These are phyloP conservation scores for Pseudofabraea citricarpa DNA, from an alignment of 2,329 filamentous ascomycete species.

Conservation along the genomic window DNA sequence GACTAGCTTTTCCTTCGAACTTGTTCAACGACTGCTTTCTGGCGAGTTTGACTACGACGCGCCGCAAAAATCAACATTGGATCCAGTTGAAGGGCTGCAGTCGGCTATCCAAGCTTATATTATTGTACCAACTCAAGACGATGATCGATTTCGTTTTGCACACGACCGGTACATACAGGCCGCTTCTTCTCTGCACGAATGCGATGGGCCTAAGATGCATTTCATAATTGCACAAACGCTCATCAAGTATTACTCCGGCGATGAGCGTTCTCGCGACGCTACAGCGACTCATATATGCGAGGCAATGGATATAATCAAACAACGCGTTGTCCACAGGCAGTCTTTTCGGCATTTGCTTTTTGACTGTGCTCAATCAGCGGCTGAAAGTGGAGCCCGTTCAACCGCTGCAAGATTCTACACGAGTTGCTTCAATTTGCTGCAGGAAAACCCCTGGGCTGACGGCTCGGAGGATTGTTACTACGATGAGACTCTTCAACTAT, in stretches of 20 bases:
- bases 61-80: neutral
- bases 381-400: slow-evolving; percentile 76
- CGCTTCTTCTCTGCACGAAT: slow-evolving; percentile 64
- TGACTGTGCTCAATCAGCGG: slow-evolving; percentile 71
- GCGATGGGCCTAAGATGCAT: slow-evolving; percentile 75
- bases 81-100: slow-evolving; percentile 71
- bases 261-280: slow-evolving; percentile 62
- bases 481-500: slow-evolving; percentile 76
- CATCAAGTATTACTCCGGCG: slow-evolving; percentile 62
- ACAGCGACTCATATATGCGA: slow-evolving; percentile 79
- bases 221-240: slow-evolving; percentile 82
- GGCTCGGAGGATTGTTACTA: slow-evolving; percentile 69
- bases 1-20: slow-evolving; percentile 74
- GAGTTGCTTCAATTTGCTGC: slow-evolving; percentile 72
- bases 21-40: slow-evolving; percentile 72
- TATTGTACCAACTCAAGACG: slow-evolving; percentile 74
- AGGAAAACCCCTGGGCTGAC: slow-evolving; percentile 73
- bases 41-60: slow-evolving; percentile 61
- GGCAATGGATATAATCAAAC: slow-evolving; percentile 69
- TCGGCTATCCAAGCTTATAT: slow-evolving; percentile 75
- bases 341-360: slow-evolving; percentile 68
- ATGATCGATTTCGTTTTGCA: slow-evolving; percentile 82
- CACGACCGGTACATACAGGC: slow-evolving; percentile 85
- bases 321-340: slow-evolving; percentile 52
- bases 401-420: slow-evolving; percentile 81